Conservation (phyloP, 2,329 filamentous ascomycete species). For the Tolypocladium tropicale region DNA sequence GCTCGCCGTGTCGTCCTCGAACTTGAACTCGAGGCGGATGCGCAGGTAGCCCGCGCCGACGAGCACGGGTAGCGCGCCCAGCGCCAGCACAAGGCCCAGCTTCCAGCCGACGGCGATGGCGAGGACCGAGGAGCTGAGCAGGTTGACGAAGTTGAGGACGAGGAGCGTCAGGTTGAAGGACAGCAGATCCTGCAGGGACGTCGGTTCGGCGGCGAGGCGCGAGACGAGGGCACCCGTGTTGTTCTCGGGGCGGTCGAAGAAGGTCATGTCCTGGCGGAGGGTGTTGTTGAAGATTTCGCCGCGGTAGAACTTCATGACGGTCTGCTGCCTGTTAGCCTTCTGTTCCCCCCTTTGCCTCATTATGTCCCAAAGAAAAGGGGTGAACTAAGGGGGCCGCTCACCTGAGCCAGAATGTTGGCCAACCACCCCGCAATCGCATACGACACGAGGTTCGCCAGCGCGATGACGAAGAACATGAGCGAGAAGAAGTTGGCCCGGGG, state of each 20-base stretch:
- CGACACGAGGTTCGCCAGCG: constrained; percentile 31
- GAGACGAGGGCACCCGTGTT: constrained; percentile 28
- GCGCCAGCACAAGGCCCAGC: constrained; percentile 34
- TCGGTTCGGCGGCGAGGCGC: constrained; percentile 26
- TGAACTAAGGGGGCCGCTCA: constrained; percentile 3
- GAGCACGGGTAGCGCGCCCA: constrained; percentile 35
- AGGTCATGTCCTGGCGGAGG: constrained; percentile 42
- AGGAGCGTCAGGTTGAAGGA: constrained; percentile 38
- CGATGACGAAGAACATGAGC: constrained; percentile 46
- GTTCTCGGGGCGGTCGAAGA: constrained; percentile 28
- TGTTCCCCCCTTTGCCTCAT: neutral
- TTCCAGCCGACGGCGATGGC: constrained; percentile 38
- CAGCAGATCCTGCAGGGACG: constrained; percentile 39
- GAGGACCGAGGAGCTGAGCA: constrained; percentile 33
- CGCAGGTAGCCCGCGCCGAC: constrained; percentile 34
- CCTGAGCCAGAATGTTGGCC: constrained; percentile 25
- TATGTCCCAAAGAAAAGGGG: neutral
- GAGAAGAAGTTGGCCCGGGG: constrained; percentile 39
- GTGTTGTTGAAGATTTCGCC: constrained; percentile 37
- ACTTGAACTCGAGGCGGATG: constrained; percentile 36
- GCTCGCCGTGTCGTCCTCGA: constrained; percentile 32
- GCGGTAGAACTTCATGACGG: constrained; percentile 23
- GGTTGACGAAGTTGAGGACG: constrained; percentile 32
- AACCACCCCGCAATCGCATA: constrained; percentile 29
- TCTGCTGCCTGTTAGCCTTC: constrained; percentile 9